These are phyloP conservation scores for Ettlia oleoabundans DNA, from an alignment of 139 green algal genomes.

Conservation along the genomic window DNA sequence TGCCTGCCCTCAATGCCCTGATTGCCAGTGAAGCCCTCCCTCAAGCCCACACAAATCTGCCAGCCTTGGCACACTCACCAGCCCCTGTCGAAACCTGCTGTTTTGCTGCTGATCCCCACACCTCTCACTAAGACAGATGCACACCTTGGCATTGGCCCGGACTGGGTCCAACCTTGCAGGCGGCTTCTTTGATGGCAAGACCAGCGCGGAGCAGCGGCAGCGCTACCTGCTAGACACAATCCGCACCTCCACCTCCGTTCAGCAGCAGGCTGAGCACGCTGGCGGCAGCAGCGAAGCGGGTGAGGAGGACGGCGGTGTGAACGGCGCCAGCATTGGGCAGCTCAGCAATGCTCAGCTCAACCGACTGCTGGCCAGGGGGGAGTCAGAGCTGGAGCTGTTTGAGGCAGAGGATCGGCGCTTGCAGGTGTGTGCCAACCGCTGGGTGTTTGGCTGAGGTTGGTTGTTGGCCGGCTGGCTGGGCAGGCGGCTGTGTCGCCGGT, in stretches of 20 bases:
- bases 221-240: conserved; percentile 77
- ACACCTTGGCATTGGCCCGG: too few species aligned
- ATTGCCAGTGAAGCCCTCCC: too few species aligned
- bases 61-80: too few species aligned
- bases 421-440: background rate
- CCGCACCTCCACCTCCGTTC: conserved; percentile 11
- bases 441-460: background rate
- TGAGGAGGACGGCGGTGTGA: background rate
- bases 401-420: conserved; percentile 22
- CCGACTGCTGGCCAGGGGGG: conserved; percentile 56
- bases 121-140: too few species aligned
- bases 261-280: background rate
- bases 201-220: conserved; percentile 69
- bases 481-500: too few species aligned
- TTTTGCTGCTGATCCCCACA: too few species aligned
- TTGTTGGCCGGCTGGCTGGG: background rate
- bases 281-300: background rate
- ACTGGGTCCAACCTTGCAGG: too few species aligned
- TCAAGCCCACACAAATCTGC: too few species aligned
- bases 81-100: too few species aligned
- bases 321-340: background rate
- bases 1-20: too few species aligned
- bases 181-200: conserved; percentile 87
- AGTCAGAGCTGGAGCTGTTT: conserved; percentile 57
- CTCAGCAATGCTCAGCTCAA: conserved; percentile 49